A percentile compares a stretch with the other conserved stretches of the same genome.
phyloP scores from a whole-genome alignment of 1,284 basidiomycete genomes.

The Anthracocystis setariae region DNA sequence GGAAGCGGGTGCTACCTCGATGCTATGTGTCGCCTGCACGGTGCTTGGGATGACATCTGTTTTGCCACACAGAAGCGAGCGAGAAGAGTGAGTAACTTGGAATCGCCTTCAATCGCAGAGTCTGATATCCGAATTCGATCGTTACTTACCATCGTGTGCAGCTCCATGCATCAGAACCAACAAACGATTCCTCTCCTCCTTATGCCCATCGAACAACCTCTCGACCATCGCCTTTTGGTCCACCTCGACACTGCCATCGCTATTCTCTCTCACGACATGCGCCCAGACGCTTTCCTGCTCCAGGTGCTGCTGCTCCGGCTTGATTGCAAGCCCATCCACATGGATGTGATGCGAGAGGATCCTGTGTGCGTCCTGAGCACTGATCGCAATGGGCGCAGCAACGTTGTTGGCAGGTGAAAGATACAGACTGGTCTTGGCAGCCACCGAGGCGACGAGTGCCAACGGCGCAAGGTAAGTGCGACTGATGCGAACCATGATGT shows the following conservation, averaged over 20 bases:
- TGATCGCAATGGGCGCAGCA: constrained; percentile 25
- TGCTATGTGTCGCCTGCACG: constrained; percentile 39
- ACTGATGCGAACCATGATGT: constrained; percentile 34
- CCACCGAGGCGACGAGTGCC: constrained; percentile 21
- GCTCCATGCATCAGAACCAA: constrained; percentile 46
- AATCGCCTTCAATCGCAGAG: too few species aligned
- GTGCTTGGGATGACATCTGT: constrained; percentile 39
- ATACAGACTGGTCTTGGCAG: constrained; percentile 42
- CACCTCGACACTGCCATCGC: constrained; percentile 10
- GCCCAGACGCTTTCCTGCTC: constrained; percentile 34
- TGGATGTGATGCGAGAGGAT: constrained; percentile 44
- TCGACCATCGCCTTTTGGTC: constrained; percentile 36
- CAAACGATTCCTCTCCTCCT: constrained; percentile 39
- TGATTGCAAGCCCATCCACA: neutral
- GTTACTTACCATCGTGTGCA: constrained; percentile 30
- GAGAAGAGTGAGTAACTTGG: too few species aligned
- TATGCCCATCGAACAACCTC: constrained; percentile 38
- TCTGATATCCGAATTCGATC: too few species aligned
- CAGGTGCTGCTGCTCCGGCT: constrained; percentile 1
- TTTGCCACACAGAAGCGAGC: neutral
- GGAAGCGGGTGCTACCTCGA: constrained; percentile 25
- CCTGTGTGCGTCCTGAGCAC: constrained; percentile 34
- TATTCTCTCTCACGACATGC: constrained; percentile 19
- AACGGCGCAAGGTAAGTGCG: constrained; percentile 16
- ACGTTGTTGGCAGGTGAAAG: constrained; percentile 35